phyloP scores from a whole-genome alignment of 1,284 basidiomycete species.

The Gastroboletus turbinatus region DNA sequence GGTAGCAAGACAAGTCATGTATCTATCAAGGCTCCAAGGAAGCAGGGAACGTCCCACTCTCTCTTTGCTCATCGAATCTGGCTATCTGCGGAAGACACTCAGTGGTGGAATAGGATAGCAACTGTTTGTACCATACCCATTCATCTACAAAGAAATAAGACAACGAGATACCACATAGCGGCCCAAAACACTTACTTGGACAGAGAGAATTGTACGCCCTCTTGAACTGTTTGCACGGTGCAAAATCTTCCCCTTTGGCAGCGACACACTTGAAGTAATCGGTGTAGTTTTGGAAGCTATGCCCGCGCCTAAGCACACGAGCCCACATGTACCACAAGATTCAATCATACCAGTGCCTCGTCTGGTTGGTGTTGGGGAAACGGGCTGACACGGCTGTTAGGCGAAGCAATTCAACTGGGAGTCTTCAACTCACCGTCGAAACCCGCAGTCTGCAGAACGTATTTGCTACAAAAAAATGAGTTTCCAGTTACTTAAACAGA shows the following conservation, averaged over 20 bases:
- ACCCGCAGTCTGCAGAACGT: slow-evolving; percentile 80
- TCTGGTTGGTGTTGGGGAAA: slow-evolving; percentile 96
- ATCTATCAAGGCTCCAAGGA: slow-evolving; percentile 72
- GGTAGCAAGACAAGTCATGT: neutral
- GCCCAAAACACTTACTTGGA: slow-evolving; percentile 76
- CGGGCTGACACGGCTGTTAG: slow-evolving; percentile 55
- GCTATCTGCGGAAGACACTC: slow-evolving; percentile 51
- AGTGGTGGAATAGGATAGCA: slow-evolving; percentile 1
- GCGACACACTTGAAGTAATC: slow-evolving; percentile 98
- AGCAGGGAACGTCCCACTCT: slow-evolving; percentile 89
- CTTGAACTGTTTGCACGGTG: slow-evolving; percentile 99
- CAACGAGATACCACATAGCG: neutral
- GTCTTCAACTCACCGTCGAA: slow-evolving; percentile 67
- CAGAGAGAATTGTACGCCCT: slow-evolving; percentile 95
- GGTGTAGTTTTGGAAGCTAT: slow-evolving; percentile 91
- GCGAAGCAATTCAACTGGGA: neutral
- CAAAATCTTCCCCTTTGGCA: slow-evolving; percentile 97
- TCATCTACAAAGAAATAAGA: slow-evolving; percentile 55
- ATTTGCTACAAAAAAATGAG: slow-evolving; percentile 56
- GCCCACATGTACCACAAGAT: neutral
- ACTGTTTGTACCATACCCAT: slow-evolving; percentile 62
- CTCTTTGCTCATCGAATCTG: slow-evolving; percentile 93
- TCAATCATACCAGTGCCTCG: slow-evolving; percentile 79
- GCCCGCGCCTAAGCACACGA: slow-evolving; percentile 9
- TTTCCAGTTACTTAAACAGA: neutral